Conservation (phyloP, 352 stramenopile genomes). For the Phytophthora melonis region DNA sequence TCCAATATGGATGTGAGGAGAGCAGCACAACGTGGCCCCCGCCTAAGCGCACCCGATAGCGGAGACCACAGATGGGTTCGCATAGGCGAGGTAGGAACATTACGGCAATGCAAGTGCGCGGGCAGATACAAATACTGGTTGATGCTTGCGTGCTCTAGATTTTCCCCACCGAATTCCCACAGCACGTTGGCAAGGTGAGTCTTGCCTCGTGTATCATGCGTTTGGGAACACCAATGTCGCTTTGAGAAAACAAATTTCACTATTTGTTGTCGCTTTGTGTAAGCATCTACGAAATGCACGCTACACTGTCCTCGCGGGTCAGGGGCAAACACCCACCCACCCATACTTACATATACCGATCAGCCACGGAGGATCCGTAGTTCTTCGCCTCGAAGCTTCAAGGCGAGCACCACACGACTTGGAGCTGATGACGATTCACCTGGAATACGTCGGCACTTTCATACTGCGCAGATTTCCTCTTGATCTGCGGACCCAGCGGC, state of each 20-base stretch:
- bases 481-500: not conserved
- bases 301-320: too few species aligned
- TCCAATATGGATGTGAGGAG: slow-evolving; percentile 10
- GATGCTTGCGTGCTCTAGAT: not conserved
- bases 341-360: not conserved
- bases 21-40: not conserved
- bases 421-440: not conserved
- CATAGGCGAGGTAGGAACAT: not conserved
- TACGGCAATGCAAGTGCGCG: not conserved
- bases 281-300: too few species aligned
- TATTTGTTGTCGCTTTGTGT: too few species aligned
- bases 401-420: not conserved
- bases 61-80: not conserved
- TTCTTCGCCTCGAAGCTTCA: slow-evolving; percentile 3
- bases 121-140: not conserved
- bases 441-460: not conserved
- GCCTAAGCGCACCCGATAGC: slow-evolving; percentile 17
- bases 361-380: not conserved
- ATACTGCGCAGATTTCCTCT: slow-evolving; percentile 23
- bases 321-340: too few species aligned
- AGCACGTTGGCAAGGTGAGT: not conserved
- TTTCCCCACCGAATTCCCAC: not conserved
- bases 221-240: not conserved
- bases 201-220: not conserved
- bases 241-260: too few species aligned